phyloP scores from a whole-genome alignment of 1,139 yeast genomes.

The Geotrichum macrosporum region DNA sequence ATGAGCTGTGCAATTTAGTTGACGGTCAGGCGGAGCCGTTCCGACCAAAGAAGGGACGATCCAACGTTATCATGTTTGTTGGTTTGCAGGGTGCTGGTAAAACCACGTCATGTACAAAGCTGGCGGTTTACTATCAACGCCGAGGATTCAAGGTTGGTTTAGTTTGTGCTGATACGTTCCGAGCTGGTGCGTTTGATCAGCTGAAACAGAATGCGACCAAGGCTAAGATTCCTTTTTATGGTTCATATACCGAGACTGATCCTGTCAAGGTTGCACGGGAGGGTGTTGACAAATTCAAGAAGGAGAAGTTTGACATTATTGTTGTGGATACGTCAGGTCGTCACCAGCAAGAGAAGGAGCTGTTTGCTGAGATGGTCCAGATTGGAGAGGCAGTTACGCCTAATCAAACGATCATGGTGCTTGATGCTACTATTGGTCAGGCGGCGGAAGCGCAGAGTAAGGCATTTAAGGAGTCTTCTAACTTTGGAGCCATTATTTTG shows the following conservation, averaged over 20 bases:
- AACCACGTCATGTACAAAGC: conserved; percentile 93
- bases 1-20: conserved; percentile 80
- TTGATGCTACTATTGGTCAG: conserved; percentile 97
- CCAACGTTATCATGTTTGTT: conserved; percentile 88
- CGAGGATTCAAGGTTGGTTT: conserved; percentile 92
- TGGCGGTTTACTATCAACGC: conserved; percentile 90
- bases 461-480: conserved; percentile 89
- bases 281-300: conserved; percentile 88
- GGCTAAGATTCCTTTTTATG: conserved; percentile 90
- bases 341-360: conserved; percentile 89
- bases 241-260: conserved; percentile 92
- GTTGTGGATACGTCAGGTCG: conserved; percentile 98
- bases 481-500: conserved; percentile 91
- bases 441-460: conserved; percentile 94
- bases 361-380: conserved; percentile 92
- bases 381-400: conserved; percentile 83
- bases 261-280: conserved; percentile 89
- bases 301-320: conserved; percentile 86
- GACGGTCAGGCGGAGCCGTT: conserved; percentile 61
- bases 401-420: conserved; percentile 92
- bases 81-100: conserved; percentile 99
- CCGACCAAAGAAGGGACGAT: conserved; percentile 76
- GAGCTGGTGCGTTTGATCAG: conserved; percentile 99
- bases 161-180: conserved; percentile 97
- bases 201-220: conserved; percentile 94